phyloP scores from a whole-genome alignment of 768 basidiomycete species.

The Termitomyces bulborhizus region DNA sequence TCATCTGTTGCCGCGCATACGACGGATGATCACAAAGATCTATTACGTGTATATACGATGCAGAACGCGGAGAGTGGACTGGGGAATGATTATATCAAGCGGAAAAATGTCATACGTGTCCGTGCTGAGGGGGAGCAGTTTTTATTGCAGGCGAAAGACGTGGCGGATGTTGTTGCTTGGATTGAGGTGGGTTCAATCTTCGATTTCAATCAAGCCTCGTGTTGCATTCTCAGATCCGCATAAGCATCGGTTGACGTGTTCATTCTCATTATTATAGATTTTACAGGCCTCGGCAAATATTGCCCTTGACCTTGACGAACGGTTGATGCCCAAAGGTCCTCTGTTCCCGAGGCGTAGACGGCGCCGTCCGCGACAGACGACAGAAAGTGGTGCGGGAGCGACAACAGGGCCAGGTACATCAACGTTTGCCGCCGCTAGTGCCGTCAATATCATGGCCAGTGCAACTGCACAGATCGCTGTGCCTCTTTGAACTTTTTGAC shows the following conservation, averaged over 20 bases:
- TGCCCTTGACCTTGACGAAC: constrained; percentile 84
- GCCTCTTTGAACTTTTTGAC: background rate
- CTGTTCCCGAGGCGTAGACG: constrained; percentile 49
- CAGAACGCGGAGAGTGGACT: constrained; percentile 92
- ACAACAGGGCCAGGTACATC: background rate
- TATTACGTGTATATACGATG: constrained; percentile 72
- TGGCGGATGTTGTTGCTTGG: constrained; percentile 86
- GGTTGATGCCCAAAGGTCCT: constrained; percentile 88
- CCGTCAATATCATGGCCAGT: background rate
- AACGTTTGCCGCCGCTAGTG: background rate
- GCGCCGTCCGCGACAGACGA: background rate
- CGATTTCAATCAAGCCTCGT: constrained; percentile 3
- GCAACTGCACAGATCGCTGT: background rate
- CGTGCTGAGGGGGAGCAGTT: constrained; percentile 96
- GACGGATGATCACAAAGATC: constrained; percentile 36
- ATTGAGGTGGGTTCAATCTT: constrained; percentile 66
- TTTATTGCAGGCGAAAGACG: constrained; percentile 80
- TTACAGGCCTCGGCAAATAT: constrained; percentile 92
- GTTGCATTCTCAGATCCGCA: background rate
- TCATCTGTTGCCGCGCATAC: constrained; percentile 4
- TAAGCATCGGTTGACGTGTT: background rate
- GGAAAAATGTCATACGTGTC: constrained; percentile 90
- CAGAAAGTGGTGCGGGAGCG: background rate
- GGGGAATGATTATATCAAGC: constrained; percentile 91
- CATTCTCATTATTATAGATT: constrained; percentile 35